Conservation (phyloP, 2,329 filamentous ascomycete species). For the Leptographium flavum region DNA sequence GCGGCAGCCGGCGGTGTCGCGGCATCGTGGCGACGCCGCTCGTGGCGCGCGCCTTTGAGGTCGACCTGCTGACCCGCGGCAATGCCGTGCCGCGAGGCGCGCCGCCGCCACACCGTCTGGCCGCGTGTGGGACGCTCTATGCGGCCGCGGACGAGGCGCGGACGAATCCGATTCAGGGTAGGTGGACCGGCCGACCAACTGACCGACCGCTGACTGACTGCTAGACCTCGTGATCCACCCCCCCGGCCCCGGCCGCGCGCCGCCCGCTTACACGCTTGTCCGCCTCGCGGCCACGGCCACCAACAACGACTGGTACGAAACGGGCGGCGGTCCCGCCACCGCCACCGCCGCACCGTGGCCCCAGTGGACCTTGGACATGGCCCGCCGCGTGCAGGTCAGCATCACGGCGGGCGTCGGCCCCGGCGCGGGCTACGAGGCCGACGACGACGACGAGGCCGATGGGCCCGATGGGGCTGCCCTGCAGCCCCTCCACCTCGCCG, state of each 20-base stretch:
- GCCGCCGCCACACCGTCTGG: conserved; percentile 22
- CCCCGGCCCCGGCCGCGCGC: conserved; percentile 16
- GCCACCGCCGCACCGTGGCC: conserved; percentile 16
- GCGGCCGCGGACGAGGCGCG: conserved; percentile 7
- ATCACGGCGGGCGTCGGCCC: conserved; percentile 5
- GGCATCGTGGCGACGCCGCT: conserved; percentile 40
- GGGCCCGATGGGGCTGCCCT: conserved; percentile 8
- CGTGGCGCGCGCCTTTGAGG: conserved; percentile 33
- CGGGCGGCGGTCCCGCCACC: conserved; percentile 20
- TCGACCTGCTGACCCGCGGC: conserved; percentile 22
- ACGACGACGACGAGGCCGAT: conserved; percentile 9
- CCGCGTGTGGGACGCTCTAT: conserved; percentile 33
- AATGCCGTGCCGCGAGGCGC: not conserved
- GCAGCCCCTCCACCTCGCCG: conserved; percentile 15
- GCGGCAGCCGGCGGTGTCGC: conserved; percentile 25
- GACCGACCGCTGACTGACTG: not conserved
- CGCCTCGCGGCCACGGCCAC: conserved; percentile 36
- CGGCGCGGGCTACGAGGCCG: conserved; percentile 8
- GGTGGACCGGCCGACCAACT: conserved; percentile 1
- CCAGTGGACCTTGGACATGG: conserved; percentile 35
- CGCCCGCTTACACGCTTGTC: conserved; percentile 35
- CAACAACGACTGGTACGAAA: conserved; percentile 39
- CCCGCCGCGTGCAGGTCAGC: conserved; percentile 24
- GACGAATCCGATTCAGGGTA: conserved; percentile 34
- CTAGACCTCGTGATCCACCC: conserved; percentile 24